Evolutionary conservation across 768 basidiomycete genomes (phyloP), one percentile per base, ranked within the genome.

Genomic region (Hydnum rufescens): DNA sequence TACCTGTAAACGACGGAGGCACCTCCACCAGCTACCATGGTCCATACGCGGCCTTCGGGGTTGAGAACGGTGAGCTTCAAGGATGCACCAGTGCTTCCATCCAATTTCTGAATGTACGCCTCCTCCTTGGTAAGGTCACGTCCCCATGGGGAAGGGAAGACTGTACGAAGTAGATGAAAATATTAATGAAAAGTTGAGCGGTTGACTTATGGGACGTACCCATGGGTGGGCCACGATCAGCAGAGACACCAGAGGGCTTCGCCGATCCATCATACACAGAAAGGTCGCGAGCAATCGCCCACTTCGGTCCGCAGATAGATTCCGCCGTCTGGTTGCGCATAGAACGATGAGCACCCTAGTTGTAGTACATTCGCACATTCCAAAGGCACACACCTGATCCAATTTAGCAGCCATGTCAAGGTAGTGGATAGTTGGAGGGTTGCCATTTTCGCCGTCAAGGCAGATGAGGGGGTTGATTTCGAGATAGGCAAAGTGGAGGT

Each of bases 331-430:
- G 51, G 48, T 44, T 16, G 28, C 16, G 8, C 8, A 6, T 44
- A 16, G 48, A 50, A 13, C 6, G 51, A 8, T 31, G 18, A 25
- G 16, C 31, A 52, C 16, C 26, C n/a, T n/a, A 42, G 43, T 47
- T n/a, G 28, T 19, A 16, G 29, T 29, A 47, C 22, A 49, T 16
- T 32, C 23, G 25, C 32, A 8, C 16, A 32, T 36, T 32, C 25
- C 31, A 52, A 22, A 22, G 49, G 32, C 29, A 51, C 58, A 42
- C 32, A 64, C 63, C 70, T 97, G 95, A 64, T 99, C 95, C 58
- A 99, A 82, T 73, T 97, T 99, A 61, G 93, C 95, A 39, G 95
- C 95, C 93, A 99, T 97, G 66, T 99, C 93, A 57, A 99, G 81
- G 71, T 90, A 96, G 68, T 83, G 82, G 61, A 97, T 88, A 57